A percentile compares a stretch with the other conserved stretches of the same genome.
phyloP scores from a whole-genome alignment of 305 asterid species.

The Fraxinus sp. region DNA sequence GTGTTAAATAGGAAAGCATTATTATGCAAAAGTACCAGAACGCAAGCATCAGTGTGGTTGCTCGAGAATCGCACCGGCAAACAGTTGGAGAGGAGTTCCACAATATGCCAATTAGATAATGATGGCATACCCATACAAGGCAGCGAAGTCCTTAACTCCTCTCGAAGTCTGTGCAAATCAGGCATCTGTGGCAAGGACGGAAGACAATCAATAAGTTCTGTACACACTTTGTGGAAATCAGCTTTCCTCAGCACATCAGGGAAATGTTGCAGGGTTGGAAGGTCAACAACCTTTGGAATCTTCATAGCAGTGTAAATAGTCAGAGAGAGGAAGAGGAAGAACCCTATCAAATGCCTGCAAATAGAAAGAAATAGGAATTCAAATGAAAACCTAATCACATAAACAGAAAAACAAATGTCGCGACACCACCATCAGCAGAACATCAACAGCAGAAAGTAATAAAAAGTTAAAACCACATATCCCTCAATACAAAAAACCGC shows the following conservation, averaged over 20 bases:
- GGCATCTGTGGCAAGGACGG: constrained; percentile 83
- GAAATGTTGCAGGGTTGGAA: constrained; percentile 55
- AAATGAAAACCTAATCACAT: background rate
- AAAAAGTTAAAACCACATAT: too few relatives aligned
- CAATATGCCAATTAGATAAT: constrained; percentile 72
- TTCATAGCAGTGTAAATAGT: constrained; percentile 86
- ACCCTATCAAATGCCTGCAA: constrained; percentile 95
- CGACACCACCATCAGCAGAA: constrained; percentile 12
- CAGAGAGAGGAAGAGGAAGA: constrained; percentile 84
- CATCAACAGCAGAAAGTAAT: background rate
- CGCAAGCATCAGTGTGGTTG: constrained; percentile 64
- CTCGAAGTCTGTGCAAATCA: constrained; percentile 59
- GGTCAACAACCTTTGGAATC: constrained; percentile 72
- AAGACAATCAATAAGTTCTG: constrained; percentile 64
- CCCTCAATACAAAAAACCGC: too few relatives aligned
- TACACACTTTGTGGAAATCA: constrained; percentile 66
- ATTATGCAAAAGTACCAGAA: constrained; percentile 51
- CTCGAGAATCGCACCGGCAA: constrained; percentile 70
- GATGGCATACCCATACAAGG: constrained; percentile 56
- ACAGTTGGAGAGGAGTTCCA: constrained; percentile 75
- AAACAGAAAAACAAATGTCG: background rate
- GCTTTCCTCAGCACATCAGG: constrained; percentile 70
- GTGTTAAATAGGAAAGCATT: background rate
- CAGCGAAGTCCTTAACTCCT: constrained; percentile 53
- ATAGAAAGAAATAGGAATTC: constrained; percentile 16